phyloP scores from a whole-genome alignment of 2,329 filamentous ascomycete species.

The Helotiales sp. region DNA sequence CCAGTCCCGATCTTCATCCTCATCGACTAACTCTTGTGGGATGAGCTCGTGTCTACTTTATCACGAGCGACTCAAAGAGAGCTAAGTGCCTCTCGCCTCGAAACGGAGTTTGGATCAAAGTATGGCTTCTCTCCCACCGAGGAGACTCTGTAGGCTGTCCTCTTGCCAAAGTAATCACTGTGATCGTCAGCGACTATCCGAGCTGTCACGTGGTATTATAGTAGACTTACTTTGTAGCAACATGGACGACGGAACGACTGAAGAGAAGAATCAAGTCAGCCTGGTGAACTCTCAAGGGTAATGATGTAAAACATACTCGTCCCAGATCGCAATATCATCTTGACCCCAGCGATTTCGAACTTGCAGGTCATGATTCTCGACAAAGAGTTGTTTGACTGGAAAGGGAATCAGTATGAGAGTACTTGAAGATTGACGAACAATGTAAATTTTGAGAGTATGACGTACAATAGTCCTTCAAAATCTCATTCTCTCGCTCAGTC shows the following conservation, averaged over 20 bases:
- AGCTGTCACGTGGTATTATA: background rate
- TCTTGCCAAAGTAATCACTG: conserved; percentile 47
- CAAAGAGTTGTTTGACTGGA: conserved; percentile 39
- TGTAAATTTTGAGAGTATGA: background rate
- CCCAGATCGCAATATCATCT: conserved; percentile 63
- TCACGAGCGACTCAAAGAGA: no score
- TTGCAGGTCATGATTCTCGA: conserved; percentile 56
- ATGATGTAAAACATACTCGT: conserved; percentile 51
- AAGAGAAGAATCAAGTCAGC: background rate
- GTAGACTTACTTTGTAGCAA: conserved; percentile 40
- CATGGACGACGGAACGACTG: conserved; percentile 48
- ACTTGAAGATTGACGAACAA: background rate
- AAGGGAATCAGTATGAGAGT: background rate
- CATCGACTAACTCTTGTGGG: no score
- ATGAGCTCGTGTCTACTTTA: no score
- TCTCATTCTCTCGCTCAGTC: background rate
- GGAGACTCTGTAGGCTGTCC: conserved; percentile 45
- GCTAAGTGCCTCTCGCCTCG: background rate
- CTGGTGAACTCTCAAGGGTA: no score
- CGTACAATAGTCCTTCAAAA: background rate
- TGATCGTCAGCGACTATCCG: conserved; percentile 16
- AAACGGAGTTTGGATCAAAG: conserved; percentile 40
- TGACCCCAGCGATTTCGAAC: conserved; percentile 53
- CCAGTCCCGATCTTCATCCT: no score
- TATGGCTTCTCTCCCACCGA: conserved; percentile 52